Conservation (phyloP, 495 filamentous ascomycete species). For the Penicillium canescens region DNA sequence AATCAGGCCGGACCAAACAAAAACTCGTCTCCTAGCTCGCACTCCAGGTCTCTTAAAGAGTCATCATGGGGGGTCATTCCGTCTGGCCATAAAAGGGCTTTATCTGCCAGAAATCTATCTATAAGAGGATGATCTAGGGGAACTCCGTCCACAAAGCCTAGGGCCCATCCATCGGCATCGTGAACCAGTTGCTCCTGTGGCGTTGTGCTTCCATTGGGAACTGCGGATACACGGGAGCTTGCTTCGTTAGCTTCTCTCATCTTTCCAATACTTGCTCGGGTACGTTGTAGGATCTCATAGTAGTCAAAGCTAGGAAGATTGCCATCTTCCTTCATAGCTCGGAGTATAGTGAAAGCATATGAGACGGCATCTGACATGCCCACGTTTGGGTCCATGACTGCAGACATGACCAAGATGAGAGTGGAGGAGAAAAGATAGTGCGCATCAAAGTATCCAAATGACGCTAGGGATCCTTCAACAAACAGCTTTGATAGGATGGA, state of each 20-base stretch:
- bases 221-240: background rate
- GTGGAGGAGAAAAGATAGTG: constrained; percentile 31
- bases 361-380: constrained; percentile 21
- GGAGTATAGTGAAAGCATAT: constrained; percentile 23
- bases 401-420: constrained; percentile 28
- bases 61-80: constrained; percentile 12
- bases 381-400: constrained; percentile 21
- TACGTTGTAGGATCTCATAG: constrained; percentile 16
- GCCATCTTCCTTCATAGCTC: constrained; percentile 23
- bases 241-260: constrained; percentile 8
- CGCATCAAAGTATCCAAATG: constrained; percentile 30
- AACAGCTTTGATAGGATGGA: constrained; percentile 22
- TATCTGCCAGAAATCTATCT: constrained; percentile 15
- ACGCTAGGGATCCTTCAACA: constrained; percentile 23
- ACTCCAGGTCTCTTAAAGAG: constrained; percentile 9
- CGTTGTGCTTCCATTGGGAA: no score
- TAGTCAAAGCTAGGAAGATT: constrained; percentile 28
- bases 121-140: constrained; percentile 12
- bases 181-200: background rate
- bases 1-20: constrained; percentile 3
- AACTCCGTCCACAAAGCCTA: constrained; percentile 6
- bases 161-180: background rate
- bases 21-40: constrained; percentile 13
- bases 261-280: constrained; percentile 11
- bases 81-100: constrained; percentile 6